Base-by-base conservation (phyloP, 2,329 filamentous ascomycete genomes). In the Colletotrichum lupini region DNA sequence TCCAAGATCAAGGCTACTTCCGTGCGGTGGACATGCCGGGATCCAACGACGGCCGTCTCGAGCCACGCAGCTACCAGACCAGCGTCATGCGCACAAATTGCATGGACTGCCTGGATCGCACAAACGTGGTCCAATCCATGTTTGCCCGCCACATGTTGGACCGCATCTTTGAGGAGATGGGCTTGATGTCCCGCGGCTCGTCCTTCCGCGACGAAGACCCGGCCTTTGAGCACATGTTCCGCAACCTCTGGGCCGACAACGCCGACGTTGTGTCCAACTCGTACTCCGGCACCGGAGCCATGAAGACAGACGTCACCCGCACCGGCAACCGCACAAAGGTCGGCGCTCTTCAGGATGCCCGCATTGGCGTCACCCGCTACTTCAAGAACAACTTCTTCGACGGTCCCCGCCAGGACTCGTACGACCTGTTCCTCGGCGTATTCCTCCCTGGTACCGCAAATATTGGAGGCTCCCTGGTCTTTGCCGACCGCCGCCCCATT, bases 231-330 rank as follows among this genome's bases (percentile, higher is more conserved):
- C 88, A 93, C 78, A 86, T 98, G 72, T 99, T 98, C 90, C 94
- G 97, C 77, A 98, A 98, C 83, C 88, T 98, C 19, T 99, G 97
- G 97, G 97, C 97, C 35, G 97, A 99, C 84, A 99, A 99, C 79
- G 97, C 97, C 68, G 97, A 99, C 81, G 93, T 97, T 28, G 95
- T 99, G 42, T 97, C 95, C 22, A 93, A 91, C 77, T 92, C 95
- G 0, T 99, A 99, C 83, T 97, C 97, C 1, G 97, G 97, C 68
- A 99, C 97, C 0, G 97, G 97, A 3, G 97, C 97, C 64, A 91
- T 99, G 85, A 99, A 99, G 89, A 99, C 97, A 0, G 97, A 99
- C 81, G 95, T 98, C 78, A 99, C 97, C 2, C 92, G 97, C n/a
- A 95, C 95, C 1, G 97, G 96, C 62, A 92, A 94, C 79, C 91